Conservation (phyloP, 352 stramenopile species). For the Pythium aristosporum region DNA sequence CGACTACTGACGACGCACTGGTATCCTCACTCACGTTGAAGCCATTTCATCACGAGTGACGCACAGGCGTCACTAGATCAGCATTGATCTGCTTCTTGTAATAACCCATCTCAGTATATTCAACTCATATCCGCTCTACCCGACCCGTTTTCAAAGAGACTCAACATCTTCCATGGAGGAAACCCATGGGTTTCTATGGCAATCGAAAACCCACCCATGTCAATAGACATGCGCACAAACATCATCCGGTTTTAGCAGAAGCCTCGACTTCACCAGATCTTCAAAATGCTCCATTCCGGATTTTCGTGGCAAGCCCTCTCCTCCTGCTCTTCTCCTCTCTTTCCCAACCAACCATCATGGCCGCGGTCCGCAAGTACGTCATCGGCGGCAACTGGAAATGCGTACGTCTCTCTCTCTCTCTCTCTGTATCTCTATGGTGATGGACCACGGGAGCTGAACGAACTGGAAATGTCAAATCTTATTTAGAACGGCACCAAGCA, state of each 20-base stretch:
- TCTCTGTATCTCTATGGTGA: neutral
- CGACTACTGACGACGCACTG: conserved; percentile 17
- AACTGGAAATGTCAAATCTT: neutral
- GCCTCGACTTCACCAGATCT: neutral
- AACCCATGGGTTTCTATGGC: conserved; percentile 5
- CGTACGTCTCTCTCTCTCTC: conserved; percentile 32
- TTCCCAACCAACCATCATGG: conserved; percentile 25
- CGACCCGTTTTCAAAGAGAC: conserved; percentile 22
- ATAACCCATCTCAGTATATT: conserved; percentile 16
- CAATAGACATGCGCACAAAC: conserved; percentile 1
- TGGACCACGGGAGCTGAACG: no score
- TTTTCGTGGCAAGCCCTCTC: conserved; percentile 20
- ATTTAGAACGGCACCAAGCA: conserved; percentile 73
- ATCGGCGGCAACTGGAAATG: conserved; percentile 94
- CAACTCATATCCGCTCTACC: neutral
- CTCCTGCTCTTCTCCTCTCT: neutral
- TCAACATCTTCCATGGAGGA: neutral
- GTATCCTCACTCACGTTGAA: conserved; percentile 16
- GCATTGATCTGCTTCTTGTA: neutral
- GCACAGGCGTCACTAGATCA: conserved; percentile 12
- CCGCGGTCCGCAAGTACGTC: conserved; percentile 50
- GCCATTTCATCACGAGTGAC: conserved; percentile 18
- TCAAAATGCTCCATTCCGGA: conserved; percentile 13
- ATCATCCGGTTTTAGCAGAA: conserved; percentile 24
- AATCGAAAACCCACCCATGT: neutral